Evolutionary conservation across 257 asterid genomes (phyloP), one percentile per base, ranked within the genome.

Genomic region (Gentiana macrophylla): DNA sequence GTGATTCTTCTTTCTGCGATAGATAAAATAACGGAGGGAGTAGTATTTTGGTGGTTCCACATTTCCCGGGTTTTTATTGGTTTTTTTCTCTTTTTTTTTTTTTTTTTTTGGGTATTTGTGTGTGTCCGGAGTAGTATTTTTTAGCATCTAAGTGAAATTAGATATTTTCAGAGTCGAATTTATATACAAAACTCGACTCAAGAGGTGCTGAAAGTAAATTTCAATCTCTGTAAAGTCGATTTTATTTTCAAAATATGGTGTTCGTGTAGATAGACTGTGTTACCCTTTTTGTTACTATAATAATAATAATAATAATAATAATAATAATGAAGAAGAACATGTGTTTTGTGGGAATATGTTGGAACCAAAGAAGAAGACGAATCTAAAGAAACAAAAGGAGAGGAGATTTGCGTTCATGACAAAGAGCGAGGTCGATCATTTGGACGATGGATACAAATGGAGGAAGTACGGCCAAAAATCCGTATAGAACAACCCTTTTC

Each of bases 401-500:
- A 78, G 89, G 56, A 78, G 97, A 83, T 81, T 84, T 77, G 95
- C 98, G 65, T 91, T 91, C 94, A 77, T 79, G 90, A 91, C 97
- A 36, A 36, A 88, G 86, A 85, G 84, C 59, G 94, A 84, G 38
- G 77, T 84, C 35, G 96, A 91, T 79, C 77, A 86, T 68, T 74
- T 87, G 77, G 98, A 91, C 65, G 98, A 91, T 79, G 96, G 98
- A 3, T 91, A 69, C 67, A 77, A 94, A 84, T 91, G 95, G 96
- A 80, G 95, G 74, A 91, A 91, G 75, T 91, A 87, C 72, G 98
- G 96, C 50, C 95, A 84, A 67, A 67, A 91, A 69, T 89, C 96
- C 35, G 96, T 91, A 6, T 86, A 91, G 69, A 80, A 87, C 77
- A 91, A 92, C 79, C 95, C 96, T 32, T 91, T 84, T 57, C 94